Percentiles rank a stretch among this genome's conserved stretches.
phyloP scores from a whole-genome alignment of 345 rosid species.

The Hirschfeldia incana region DNA sequence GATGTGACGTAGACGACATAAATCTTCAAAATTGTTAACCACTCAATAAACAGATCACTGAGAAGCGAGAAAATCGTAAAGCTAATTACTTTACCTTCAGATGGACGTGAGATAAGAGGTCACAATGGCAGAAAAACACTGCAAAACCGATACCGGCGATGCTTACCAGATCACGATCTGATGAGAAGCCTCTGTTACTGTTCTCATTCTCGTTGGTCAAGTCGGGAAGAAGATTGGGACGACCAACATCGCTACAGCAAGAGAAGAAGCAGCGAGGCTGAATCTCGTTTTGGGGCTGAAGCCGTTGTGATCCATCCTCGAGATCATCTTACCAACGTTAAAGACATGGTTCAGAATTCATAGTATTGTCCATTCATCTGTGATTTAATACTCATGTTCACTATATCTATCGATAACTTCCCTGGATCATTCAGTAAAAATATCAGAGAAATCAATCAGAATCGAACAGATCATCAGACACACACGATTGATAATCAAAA shows the following conservation, averaged over 20 bases:
- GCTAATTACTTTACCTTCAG: conserved; percentile 49
- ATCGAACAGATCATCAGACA: too few relatives aligned
- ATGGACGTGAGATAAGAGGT: conserved; percentile 82
- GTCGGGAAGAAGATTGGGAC: conserved; percentile 43
- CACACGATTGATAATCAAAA: too few relatives aligned
- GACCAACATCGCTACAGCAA: conserved; percentile 48
- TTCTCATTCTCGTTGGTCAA: conserved; percentile 47
- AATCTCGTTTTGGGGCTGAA: too few relatives aligned
- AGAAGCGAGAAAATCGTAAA: neutral
- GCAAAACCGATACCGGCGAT: conserved; percentile 86
- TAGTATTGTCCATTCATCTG: too few relatives aligned
- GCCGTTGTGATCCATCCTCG: too few relatives aligned
- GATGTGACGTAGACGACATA: conserved; percentile 62
- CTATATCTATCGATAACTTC: too few relatives aligned
- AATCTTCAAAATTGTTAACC: conserved; percentile 51
- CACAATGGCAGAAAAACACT: conserved; percentile 65
- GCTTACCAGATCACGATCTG: conserved; percentile 47
- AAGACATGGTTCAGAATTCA: too few relatives aligned
- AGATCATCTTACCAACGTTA: too few relatives aligned
- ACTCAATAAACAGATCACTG: neutral
- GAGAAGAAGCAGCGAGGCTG: conserved; percentile 61
- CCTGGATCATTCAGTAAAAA: too few relatives aligned
- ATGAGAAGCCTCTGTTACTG: conserved; percentile 40
- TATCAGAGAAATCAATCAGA: too few relatives aligned
- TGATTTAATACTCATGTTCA: too few relatives aligned